phyloP scores from a whole-genome alignment of 176 grass and related monocot species.

The Triticum turgidum region DNA sequence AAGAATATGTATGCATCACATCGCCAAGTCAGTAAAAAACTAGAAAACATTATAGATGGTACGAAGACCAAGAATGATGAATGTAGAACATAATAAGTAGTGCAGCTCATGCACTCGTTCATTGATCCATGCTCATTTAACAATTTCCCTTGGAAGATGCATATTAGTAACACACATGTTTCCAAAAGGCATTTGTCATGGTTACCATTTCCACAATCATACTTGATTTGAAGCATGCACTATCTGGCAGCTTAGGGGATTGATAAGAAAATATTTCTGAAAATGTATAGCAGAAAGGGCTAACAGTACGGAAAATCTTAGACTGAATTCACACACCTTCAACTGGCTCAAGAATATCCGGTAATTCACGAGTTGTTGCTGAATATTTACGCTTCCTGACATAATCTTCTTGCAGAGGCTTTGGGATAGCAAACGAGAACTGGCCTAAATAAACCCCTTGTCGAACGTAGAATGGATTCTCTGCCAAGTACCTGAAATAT shows the following conservation, averaged over 20 bases:
- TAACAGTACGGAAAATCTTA: conserved; percentile 10
- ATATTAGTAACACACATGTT: neutral
- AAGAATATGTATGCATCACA: neutral
- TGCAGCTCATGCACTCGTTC: neutral
- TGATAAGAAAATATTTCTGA: neutral
- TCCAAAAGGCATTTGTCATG: neutral
- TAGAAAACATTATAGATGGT: neutral
- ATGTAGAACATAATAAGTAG: neutral
- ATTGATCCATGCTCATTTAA: neutral
- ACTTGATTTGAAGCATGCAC: conserved; percentile 13
- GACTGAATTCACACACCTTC: conserved; percentile 39
- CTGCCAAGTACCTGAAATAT: conserved; percentile 55
- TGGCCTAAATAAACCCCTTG: conserved; percentile 55
- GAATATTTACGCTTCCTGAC: conserved; percentile 29
- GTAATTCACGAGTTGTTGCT: conserved; percentile 27
- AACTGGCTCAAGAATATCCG: conserved; percentile 27
- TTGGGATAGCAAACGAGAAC: conserved; percentile 54
- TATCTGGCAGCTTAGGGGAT: neutral
- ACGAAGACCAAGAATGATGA: neutral
- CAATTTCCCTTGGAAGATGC: neutral
- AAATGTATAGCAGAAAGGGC: neutral
- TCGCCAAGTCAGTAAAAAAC: neutral
- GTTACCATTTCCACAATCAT: neutral
- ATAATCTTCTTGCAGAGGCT: conserved; percentile 47
- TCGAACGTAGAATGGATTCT: conserved; percentile 45